Evolutionary conservation across 495 filamentous ascomycete species (phyloP).

Genomic region (Aspergillus cavernicola): DNA sequence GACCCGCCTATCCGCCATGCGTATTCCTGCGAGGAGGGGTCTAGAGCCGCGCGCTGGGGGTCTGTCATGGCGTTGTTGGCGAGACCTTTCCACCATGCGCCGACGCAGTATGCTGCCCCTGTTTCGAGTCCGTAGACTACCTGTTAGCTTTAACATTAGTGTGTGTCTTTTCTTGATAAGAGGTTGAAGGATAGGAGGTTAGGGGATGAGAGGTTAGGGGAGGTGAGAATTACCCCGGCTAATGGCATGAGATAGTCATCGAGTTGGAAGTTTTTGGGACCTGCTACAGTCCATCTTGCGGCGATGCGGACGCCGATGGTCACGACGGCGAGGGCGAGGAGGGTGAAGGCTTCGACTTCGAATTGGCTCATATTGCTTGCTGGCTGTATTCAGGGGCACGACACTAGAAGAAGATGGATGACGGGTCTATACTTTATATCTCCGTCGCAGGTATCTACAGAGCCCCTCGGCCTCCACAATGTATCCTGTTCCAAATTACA

Average conservation of each 20-base stretch:
- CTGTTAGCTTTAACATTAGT: not conserved
- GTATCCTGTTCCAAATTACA: too few relatives aligned
- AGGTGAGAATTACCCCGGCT: conserved; percentile 39
- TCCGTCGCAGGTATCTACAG: too few relatives aligned
- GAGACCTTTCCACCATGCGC: conserved; percentile 43
- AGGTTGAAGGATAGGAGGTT: too few relatives aligned
- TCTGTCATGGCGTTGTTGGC: conserved; percentile 57
- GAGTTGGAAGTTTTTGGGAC: conserved; percentile 44
- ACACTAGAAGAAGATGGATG: too few relatives aligned
- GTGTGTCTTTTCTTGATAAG: not conserved
- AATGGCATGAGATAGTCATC: conserved; percentile 62
- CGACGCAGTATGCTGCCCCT: conserved; percentile 44
- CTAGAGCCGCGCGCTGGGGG: conserved; percentile 38
- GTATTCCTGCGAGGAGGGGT: conserved; percentile 45
- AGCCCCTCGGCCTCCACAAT: too few relatives aligned
- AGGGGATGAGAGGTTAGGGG: not conserved
- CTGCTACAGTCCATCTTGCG: conserved; percentile 49
- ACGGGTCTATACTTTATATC: too few relatives aligned
- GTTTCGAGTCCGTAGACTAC: conserved; percentile 38
- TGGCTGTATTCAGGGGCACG: too few relatives aligned
- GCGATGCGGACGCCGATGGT: conserved; percentile 48
- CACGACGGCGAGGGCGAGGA: conserved; percentile 46
- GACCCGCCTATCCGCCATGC: conserved; percentile 49
- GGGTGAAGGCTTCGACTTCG: conserved; percentile 49
- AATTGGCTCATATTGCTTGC: conserved; percentile 31